Conservation (phyloP, 805 yeast genomes). For the Kodamaea sagamina region DNA sequence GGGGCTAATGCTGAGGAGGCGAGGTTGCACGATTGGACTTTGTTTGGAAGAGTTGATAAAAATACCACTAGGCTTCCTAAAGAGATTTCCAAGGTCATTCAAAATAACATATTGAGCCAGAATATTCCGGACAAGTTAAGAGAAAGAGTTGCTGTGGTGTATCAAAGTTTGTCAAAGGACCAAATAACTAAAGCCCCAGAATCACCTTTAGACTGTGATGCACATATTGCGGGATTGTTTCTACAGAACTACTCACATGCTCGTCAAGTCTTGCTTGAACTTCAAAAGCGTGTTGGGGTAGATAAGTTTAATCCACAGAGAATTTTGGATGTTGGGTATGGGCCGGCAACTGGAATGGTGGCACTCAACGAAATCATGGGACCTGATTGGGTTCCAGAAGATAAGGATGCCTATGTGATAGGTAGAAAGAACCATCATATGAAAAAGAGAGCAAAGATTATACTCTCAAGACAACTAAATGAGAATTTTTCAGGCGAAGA, state of each 20-base stretch:
- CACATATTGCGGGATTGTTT: constrained; percentile 78
- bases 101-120: constrained; percentile 60
- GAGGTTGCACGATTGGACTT: constrained; percentile 59
- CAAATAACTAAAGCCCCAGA: constrained; percentile 54
- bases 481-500: constrained; percentile 35
- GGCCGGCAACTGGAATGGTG: constrained; percentile 90
- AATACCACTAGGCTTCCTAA: constrained; percentile 57
- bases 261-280: constrained; percentile 65
- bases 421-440: constrained; percentile 62
- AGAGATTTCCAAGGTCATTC: constrained; percentile 56
- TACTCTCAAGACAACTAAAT: constrained; percentile 67
- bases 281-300: constrained; percentile 54
- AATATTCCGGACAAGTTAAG: constrained; percentile 66
- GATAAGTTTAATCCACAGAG: constrained; percentile 60
- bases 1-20: constrained; percentile 52
- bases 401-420: constrained; percentile 70
- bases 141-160: constrained; percentile 59
- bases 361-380: constrained; percentile 86
- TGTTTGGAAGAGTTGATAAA: constrained; percentile 56
- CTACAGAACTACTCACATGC: constrained; percentile 77
- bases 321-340: constrained; percentile 79
- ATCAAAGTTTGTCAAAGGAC: constrained; percentile 50
- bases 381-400: constrained; percentile 55
- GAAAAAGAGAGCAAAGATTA: constrained; percentile 76
- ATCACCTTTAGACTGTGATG: constrained; percentile 60